These are phyloP conservation scores for Oxyria digyna DNA, from an alignment of 148 eudicot species.

Conservation along the genomic window DNA sequence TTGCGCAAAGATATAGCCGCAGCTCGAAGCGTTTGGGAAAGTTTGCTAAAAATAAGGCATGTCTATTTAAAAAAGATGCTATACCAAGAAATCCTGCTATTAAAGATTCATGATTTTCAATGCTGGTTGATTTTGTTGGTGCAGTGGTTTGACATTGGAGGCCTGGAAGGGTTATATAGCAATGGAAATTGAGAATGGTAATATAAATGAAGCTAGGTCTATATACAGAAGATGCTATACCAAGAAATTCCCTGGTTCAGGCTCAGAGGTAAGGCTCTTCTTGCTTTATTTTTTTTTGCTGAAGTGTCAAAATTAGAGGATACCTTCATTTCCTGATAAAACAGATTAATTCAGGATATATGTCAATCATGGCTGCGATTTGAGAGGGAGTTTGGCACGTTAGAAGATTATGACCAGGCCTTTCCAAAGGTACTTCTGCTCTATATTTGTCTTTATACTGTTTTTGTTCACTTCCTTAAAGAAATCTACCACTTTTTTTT, in stretches of 20 bases:
- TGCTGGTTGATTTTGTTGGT: constrained; percentile 2
- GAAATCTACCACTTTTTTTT: no score
- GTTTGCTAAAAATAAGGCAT: constrained; percentile 60
- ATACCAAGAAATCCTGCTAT: background rate
- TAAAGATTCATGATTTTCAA: background rate
- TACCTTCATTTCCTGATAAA: constrained; percentile 27
- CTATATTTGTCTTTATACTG: background rate
- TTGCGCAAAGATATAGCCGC: constrained; percentile 61
- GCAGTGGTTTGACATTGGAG: constrained; percentile 67
- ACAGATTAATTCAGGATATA: constrained; percentile 60
- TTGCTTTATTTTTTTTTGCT: background rate
- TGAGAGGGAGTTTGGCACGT: constrained; percentile 77
- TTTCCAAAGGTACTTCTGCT: constrained; percentile 43
- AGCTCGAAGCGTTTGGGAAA: constrained; percentile 97
- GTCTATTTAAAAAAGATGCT: no score
- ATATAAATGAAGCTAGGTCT: constrained; percentile 75
- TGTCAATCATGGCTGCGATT: constrained; percentile 88
- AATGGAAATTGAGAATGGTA: constrained; percentile 66
- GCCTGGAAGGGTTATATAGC: constrained; percentile 80
- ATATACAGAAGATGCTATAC: constrained; percentile 76
- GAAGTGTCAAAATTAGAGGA: constrained; percentile 17
- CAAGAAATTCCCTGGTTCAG: constrained; percentile 70
- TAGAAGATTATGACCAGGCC: constrained; percentile 76
- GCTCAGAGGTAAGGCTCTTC: constrained; percentile 58
- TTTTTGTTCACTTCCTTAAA: background rate